Conservation (phyloP, 352 stramenopile genomes). For the Peronospora destructor region DNA sequence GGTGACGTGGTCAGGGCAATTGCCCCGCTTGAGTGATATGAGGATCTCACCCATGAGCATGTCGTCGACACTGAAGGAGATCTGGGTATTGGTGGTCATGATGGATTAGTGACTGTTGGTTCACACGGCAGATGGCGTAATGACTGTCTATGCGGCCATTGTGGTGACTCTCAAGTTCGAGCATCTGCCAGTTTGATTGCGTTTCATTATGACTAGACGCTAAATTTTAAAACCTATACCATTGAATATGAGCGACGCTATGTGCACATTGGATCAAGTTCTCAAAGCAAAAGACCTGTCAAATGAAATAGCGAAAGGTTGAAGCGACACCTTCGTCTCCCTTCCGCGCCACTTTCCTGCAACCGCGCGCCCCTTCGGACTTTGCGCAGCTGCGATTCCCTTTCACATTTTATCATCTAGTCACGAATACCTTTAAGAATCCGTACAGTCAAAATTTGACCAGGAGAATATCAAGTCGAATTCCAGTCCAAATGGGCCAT, state of each 20-base stretch:
- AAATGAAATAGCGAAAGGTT: conserved; percentile 17
- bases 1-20: conserved; percentile 7
- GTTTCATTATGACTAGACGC: conserved; percentile 22
- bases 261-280: conserved; percentile 10
- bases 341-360: conserved; percentile 26
- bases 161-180: conserved; percentile 14
- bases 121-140: conserved; percentile 22
- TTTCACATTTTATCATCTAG: not conserved
- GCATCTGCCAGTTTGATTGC: conserved; percentile 15
- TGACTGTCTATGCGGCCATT: conserved; percentile 15
- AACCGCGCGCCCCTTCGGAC: conserved; percentile 19
- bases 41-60: conserved; percentile 75
- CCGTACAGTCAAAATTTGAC: not conserved
- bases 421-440: no score
- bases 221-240: conserved; percentile 29
- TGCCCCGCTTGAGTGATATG: conserved; percentile 59
- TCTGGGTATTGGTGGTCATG: not conserved
- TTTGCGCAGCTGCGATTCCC: conserved; percentile 25
- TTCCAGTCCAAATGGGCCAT: no score
- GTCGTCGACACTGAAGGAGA: conserved; percentile 47
- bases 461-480: no score
- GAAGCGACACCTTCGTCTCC: conserved; percentile 25
- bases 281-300: not conserved
- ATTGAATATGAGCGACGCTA: not conserved
- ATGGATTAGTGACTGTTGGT: conserved; percentile 1